A percentile compares a stretch with the other conserved stretches of the same genome.
These are phyloP conservation scores for Cercospora berteroae DNA, from an alignment of 2,329 filamentous ascomycete genomes.

Conservation along the genomic window DNA sequence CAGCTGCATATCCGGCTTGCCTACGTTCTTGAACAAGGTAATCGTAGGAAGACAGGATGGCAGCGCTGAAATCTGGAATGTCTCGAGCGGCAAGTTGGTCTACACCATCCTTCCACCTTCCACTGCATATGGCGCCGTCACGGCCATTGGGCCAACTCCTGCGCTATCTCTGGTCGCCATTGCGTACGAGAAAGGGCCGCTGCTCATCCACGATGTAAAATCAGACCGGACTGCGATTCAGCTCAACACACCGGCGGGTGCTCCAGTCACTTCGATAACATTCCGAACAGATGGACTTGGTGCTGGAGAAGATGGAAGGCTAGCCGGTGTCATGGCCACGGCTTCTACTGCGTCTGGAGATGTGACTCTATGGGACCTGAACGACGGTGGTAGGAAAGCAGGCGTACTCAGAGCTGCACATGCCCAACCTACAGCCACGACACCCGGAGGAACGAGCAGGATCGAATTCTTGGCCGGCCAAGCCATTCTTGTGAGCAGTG, in stretches of 20 bases:
- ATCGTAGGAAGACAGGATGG: conserved; percentile 86
- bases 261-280: conserved; percentile 74
- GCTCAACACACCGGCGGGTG: conserved; percentile 55
- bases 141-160: conserved; percentile 78
- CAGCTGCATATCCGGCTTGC: conserved; percentile 79
- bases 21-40: conserved; percentile 94
- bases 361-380: conserved; percentile 94
- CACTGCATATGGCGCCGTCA: conserved; percentile 74
- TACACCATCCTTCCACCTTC: conserved; percentile 82
- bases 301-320: conserved; percentile 80
- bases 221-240: conserved; percentile 69
- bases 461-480: conserved; percentile 88
- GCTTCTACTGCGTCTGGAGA: conserved; percentile 76
- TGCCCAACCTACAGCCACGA: conserved; percentile 69
- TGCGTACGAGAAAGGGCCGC: conserved; percentile 74
- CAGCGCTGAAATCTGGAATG: conserved; percentile 94
- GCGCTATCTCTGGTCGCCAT: conserved; percentile 84
- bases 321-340: conserved; percentile 91
- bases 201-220: conserved; percentile 79
- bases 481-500: conserved; percentile 84
- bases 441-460: conserved; percentile 77
- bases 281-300: conserved; percentile 89
- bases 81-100: conserved; percentile 85
- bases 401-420: conserved; percentile 86
- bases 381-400: conserved; percentile 79